Evolutionary conservation across 2,329 filamentous ascomycete genomes (phyloP).

Genomic region (Xylariaceae sp.): DNA sequence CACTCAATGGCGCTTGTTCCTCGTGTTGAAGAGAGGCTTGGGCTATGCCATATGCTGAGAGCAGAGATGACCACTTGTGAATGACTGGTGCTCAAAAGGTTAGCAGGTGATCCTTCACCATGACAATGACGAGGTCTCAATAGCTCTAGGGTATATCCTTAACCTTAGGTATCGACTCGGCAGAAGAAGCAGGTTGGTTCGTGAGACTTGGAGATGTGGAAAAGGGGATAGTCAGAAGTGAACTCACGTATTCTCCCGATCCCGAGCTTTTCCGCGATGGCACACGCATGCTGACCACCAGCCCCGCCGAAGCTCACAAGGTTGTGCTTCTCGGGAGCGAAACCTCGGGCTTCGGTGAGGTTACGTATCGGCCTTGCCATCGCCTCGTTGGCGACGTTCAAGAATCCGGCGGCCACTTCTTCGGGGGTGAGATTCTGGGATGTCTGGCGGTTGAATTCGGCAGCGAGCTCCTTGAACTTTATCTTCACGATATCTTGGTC

Average conservation of each 20-base stretch:
- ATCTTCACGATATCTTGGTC: constrained; percentile 35
- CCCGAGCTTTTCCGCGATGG: constrained; percentile 36
- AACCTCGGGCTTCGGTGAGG: constrained; percentile 14
- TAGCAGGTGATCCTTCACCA: no score
- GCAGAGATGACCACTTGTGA: constrained; percentile 29
- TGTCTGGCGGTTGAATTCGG: constrained; percentile 34
- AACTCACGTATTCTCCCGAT: no score
- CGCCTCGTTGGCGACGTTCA: constrained; percentile 71
- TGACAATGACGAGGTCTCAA: no score
- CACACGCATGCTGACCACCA: constrained; percentile 54
- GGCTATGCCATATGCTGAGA: constrained; percentile 38
- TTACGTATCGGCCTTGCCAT: constrained; percentile 70
- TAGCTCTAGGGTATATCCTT: no score
- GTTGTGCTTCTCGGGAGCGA: constrained; percentile 16
- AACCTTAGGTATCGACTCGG: no score
- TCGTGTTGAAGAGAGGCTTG: constrained; percentile 12
- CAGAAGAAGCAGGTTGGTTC: no score
- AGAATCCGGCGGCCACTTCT: constrained; percentile 61
- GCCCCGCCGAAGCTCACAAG: constrained; percentile 60
- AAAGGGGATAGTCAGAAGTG: no score
- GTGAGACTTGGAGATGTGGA: no score
- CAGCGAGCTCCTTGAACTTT: constrained; percentile 38
- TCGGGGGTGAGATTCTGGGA: constrained; percentile 26
- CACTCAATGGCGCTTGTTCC: constrained; percentile 9
- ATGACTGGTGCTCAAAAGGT: constrained; percentile 39